Evolutionary conservation across 2,329 filamentous ascomycete genomes (phyloP).

Genomic region (Aspergillus quadricinctus): DNA sequence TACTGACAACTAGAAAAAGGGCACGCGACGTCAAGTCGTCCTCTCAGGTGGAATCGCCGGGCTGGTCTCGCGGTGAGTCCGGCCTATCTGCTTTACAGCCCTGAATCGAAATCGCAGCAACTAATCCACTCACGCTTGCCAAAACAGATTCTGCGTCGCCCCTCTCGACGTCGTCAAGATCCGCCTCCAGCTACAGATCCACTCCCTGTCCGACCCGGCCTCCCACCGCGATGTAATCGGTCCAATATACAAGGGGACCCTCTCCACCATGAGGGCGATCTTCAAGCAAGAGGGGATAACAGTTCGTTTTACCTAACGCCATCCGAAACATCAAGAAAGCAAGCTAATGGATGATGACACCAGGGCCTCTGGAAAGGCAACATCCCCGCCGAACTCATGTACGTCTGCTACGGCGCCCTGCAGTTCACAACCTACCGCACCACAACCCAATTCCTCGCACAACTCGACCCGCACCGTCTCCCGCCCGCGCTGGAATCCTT

Average conservation of each 20-base stretch:
- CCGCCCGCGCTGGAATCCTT: conserved; percentile 73
- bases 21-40: conserved; percentile 62
- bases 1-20: conserved; percentile 38
- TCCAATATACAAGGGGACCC: conserved; percentile 64
- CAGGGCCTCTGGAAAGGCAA: conserved; percentile 93
- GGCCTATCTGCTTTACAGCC: neutral
- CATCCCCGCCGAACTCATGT: conserved; percentile 89
- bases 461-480: conserved; percentile 47
- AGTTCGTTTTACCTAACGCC: conserved; percentile 28
- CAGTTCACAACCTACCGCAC: conserved; percentile 89
- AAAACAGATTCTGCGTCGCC: conserved; percentile 75
- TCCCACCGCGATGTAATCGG: conserved; percentile 48
- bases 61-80: conserved; percentile 71
- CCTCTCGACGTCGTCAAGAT: conserved; percentile 98
- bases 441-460: conserved; percentile 62
- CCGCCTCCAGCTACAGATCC: conserved; percentile 86
- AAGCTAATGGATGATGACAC: neutral
- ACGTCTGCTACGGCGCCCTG: conserved; percentile 81
- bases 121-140: neutral
- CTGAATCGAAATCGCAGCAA: neutral
- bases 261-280: conserved; percentile 73
- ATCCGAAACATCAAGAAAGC: neutral
- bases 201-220: conserved; percentile 72
- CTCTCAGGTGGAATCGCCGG: conserved; percentile 69
- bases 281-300: conserved; percentile 75